A percentile compares a stretch with the other conserved stretches of the same genome.
These are phyloP conservation scores for Bertia moriformis DNA, from an alignment of 2,329 filamentous ascomycete species.

Conservation along the genomic window DNA sequence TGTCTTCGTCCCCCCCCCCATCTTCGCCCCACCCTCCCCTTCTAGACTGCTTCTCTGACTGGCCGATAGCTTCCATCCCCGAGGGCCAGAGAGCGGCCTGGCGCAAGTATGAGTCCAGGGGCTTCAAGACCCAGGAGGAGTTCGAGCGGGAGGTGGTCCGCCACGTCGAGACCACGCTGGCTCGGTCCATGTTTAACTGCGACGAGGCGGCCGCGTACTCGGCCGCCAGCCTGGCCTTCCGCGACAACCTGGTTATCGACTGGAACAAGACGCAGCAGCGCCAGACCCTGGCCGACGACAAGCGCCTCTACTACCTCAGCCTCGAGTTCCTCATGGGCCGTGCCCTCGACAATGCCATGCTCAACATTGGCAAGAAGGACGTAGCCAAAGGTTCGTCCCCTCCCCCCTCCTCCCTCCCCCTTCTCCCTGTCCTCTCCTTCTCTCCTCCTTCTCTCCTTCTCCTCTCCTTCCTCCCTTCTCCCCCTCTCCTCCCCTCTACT, in stretches of 20 bases:
- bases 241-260: conserved; percentile 80
- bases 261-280: conserved; percentile 98
- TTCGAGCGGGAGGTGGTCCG: conserved; percentile 76
- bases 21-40: neutral
- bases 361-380: conserved; percentile 83
- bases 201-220: conserved; percentile 87
- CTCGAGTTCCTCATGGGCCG: conserved; percentile 96
- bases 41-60: neutral
- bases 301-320: conserved; percentile 93
- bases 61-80: conserved; percentile 58
- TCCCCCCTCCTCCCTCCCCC: too few relatives aligned
- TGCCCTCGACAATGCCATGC: conserved; percentile 93
- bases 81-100: conserved; percentile 75
- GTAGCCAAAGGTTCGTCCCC: conserved; percentile 54
- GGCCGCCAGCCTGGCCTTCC: conserved; percentile 79
- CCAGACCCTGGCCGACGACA: conserved; percentile 79
- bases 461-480: too few relatives aligned
- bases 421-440: too few relatives aligned
- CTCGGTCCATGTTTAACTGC: conserved; percentile 94
- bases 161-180: conserved; percentile 91
- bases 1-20: neutral
- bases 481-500: too few relatives aligned
- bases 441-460: too few relatives aligned
- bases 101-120: conserved; percentile 46
- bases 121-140: conserved; percentile 66